Evolutionary conservation across 2,329 filamentous ascomycete genomes (phyloP), one percentile per base, ranked within the genome.

Genomic region (Fusarium sp.): DNA sequence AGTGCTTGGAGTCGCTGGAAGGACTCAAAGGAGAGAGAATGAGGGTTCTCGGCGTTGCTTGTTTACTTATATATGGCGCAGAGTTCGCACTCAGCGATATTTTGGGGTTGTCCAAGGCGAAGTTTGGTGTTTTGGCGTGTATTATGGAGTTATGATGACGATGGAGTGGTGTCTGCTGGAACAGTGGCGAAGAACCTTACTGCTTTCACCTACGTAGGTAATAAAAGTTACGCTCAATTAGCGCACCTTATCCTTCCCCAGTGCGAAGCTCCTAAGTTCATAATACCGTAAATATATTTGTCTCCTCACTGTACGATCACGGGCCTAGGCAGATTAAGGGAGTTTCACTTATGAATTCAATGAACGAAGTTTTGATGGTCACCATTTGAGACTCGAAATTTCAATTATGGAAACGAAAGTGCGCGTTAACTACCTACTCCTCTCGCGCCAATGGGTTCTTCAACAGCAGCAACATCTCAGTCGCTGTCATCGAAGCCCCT

Each of bases 1-100:
- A 77, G 76, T 46, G 66, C 73, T 13, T 78, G 72, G 73, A 78
- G 78, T 52, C 77, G 81, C 47, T 81, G 80, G 76, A 73, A 76
- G 36, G 80, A 83, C 46, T 51, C 39, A 14, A 70, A 66, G 44
- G 53, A 67, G 47, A 50, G 51, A 17, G 46, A 53, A 7, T 67
- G 28, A 60, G 9, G 21, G 13, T 15, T 28, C 11, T n/a, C 21
- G 11, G 22, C 39, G 28, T 17, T 14, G 28, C 5, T 15, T 8
- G 22, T 19, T 13, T 21, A 17, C 10, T 28, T 14, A n/a, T 10
- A 7, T 34, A 38, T 14, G 28, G 33, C 17, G 31, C n/a, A 15
- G 17, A 39, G 21, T 22, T 22, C 43, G 28, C 47, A 45, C 26
- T 49, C 19, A 7, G 42, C 21, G 28, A 40, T 31, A 40, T 24